Percentiles rank a stretch among this genome's conserved stretches.
phyloP scores from a whole-genome alignment of 2,329 filamentous ascomycete species.

The Pseudopithomyces chartarum region DNA sequence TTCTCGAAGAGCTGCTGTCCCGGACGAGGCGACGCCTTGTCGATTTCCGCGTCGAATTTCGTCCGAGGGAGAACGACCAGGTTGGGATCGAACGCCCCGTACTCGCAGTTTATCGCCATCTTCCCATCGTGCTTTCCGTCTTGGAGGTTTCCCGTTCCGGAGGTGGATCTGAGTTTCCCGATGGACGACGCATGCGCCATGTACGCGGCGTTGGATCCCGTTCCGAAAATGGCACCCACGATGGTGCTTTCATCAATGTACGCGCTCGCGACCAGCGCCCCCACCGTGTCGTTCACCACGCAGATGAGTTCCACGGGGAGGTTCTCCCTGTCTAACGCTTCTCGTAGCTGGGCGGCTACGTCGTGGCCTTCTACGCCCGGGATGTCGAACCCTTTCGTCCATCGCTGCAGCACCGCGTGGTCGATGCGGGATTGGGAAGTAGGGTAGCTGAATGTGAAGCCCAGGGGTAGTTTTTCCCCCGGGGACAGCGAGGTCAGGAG shows the following conservation, averaged over 20 bases:
- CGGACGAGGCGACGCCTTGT: constrained; percentile 51
- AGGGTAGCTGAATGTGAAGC: constrained; percentile 96
- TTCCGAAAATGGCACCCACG: constrained; percentile 92
- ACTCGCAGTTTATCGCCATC: constrained; percentile 98
- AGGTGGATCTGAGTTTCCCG: constrained; percentile 66
- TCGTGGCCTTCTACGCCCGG: constrained; percentile 88
- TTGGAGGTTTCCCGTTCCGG: constrained; percentile 7
- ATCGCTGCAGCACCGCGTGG: constrained; percentile 88
- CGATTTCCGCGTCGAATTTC: constrained; percentile 59
- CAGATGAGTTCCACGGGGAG: constrained; percentile 84
- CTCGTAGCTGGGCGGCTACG: constrained; percentile 86
- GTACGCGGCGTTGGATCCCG: constrained; percentile 92
- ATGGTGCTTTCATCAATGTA: constrained; percentile 85
- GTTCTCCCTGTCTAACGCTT: constrained; percentile 72
- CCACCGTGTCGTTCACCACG: constrained; percentile 91
- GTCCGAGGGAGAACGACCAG: constrained; percentile 85
- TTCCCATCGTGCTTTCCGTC: constrained; percentile 6
- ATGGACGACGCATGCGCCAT: constrained; percentile 85
- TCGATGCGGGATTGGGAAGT: constrained; percentile 93
- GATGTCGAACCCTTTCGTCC: constrained; percentile 98
- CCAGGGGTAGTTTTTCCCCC: constrained; percentile 82
- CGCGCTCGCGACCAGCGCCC: constrained; percentile 85
- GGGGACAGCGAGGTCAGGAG: constrained; percentile 74
- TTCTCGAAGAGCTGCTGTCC: constrained; percentile 54
- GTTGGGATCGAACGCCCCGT: constrained; percentile 95